These are phyloP conservation scores for Durio zibethinus DNA, from an alignment of 345 rosid genomes.

Conservation along the genomic window DNA sequence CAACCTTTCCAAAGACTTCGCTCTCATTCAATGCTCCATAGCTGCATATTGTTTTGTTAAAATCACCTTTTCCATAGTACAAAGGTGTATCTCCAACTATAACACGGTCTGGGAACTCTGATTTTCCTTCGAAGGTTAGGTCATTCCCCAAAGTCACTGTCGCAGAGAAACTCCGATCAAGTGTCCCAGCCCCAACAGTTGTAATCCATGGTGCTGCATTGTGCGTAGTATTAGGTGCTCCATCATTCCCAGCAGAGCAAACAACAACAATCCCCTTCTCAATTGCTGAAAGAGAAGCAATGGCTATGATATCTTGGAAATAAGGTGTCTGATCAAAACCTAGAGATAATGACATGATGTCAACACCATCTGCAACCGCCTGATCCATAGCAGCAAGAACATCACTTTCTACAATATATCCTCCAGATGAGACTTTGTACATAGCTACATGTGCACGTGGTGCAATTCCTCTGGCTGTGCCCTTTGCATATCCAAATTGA, in stretches of 20 bases:
- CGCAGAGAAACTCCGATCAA: constrained; percentile 36
- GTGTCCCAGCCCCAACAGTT: constrained; percentile 42
- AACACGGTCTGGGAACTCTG: background rate
- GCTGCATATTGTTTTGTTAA: background rate
- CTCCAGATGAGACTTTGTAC: background rate
- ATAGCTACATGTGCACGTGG: constrained; percentile 11
- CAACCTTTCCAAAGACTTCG: constrained; percentile 35
- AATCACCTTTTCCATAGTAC: background rate
- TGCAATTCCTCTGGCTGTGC: constrained; percentile 9
- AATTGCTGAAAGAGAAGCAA: constrained; percentile 9
- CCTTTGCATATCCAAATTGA: constrained; percentile 16
- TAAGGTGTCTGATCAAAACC: background rate
- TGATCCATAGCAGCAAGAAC: constrained; percentile 7
- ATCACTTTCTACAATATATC: background rate
- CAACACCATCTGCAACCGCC: background rate
- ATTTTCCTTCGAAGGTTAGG: background rate
- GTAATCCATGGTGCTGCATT: constrained; percentile 51
- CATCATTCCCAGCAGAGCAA: constrained; percentile 6
- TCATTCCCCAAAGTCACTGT: constrained; percentile 29
- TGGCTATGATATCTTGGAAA: constrained; percentile 2
- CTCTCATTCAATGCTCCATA: constrained; percentile 17
- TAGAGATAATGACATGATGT: constrained; percentile 1
- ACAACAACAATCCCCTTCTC: constrained; percentile 5
- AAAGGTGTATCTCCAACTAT: background rate
- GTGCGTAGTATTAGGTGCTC: background rate